phyloP scores from a whole-genome alignment of 2,329 filamentous ascomycete genomes.

The Berkeleyomyces basicola region DNA sequence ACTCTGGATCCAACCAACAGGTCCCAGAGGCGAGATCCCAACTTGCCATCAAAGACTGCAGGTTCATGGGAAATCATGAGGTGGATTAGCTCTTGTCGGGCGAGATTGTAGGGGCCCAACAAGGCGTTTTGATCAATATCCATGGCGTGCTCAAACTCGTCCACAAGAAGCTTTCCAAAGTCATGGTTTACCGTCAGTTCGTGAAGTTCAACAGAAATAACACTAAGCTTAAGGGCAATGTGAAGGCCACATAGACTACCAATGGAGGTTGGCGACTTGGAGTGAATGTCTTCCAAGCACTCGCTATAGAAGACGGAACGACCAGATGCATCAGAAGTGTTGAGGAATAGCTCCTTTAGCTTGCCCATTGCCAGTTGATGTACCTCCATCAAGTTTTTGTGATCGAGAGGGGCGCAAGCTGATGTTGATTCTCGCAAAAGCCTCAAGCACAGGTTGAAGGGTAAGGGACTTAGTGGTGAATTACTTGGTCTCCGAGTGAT shows the following conservation, averaged over 20 bases:
- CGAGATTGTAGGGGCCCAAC: slow-evolving; percentile 31
- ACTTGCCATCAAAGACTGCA: slow-evolving; percentile 40
- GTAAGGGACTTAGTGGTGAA: slow-evolving; percentile 23
- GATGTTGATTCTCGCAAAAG: slow-evolving; percentile 56
- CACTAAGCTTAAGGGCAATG: slow-evolving; percentile 28
- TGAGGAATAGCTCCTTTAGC: slow-evolving; percentile 41
- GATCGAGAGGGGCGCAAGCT: slow-evolving; percentile 29
- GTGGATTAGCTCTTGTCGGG: slow-evolving; percentile 39
- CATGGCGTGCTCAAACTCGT: slow-evolving; percentile 45
- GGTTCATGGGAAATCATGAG: slow-evolving; percentile 45
- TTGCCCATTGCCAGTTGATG: slow-evolving; percentile 46
- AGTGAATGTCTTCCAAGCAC: slow-evolving; percentile 52
- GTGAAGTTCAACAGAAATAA: slow-evolving; percentile 34
- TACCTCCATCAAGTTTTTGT: slow-evolving; percentile 42
- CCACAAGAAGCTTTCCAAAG: slow-evolving; percentile 43
- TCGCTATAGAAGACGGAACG: slow-evolving; percentile 45
- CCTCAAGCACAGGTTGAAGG: slow-evolving; percentile 41
- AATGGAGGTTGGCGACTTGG: slow-evolving; percentile 22
- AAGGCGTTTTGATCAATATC: slow-evolving; percentile 25
- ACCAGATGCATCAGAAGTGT: slow-evolving; percentile 36
- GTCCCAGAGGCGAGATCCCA: slow-evolving; percentile 53
- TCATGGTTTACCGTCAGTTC: slow-evolving; percentile 44
- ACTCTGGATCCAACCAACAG: slow-evolving; percentile 50
- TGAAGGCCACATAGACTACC: slow-evolving; percentile 49
- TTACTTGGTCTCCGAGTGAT: slow-evolving; percentile 28